Conservation (phyloP, 805 yeast genomes). For the Martiniozyma abietophila region DNA sequence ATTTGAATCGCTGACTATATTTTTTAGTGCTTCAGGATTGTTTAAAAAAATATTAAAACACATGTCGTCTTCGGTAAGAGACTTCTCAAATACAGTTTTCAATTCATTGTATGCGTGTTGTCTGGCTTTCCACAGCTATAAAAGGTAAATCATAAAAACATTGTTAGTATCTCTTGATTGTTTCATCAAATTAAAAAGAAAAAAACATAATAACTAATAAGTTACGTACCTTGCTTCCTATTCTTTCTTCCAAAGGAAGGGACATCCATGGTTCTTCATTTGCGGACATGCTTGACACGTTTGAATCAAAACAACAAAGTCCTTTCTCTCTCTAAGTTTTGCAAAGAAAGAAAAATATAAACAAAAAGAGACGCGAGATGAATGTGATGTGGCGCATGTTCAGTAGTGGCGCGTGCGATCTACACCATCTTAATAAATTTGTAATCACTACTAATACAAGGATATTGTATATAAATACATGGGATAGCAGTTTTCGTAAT, state of each 20-base stretch:
- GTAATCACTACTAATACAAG: too few relatives aligned
- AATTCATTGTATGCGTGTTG: constrained; percentile 68
- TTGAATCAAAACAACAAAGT: constrained; percentile 4
- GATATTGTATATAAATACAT: too few relatives aligned
- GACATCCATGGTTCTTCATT: constrained; percentile 54
- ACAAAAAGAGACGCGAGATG: neutral
- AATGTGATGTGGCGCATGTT: constrained; percentile 1
- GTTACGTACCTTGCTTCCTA: constrained; percentile 56
- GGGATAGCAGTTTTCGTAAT: too few relatives aligned
- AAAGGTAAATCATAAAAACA: constrained; percentile 6
- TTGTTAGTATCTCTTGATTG: neutral
- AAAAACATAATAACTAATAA: too few relatives aligned
- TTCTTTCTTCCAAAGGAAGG: constrained; percentile 57
- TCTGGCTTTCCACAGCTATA: constrained; percentile 73
- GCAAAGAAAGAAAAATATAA: neutral
- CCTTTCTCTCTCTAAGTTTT: neutral
- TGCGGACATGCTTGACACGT: constrained; percentile 10
- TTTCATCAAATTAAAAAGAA: constrained; percentile 1
- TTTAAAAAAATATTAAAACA: constrained; percentile 26
- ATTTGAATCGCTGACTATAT: constrained; percentile 65
- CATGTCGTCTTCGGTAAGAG: neutral
- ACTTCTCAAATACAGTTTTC: constrained; percentile 34
- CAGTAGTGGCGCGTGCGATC: neutral
- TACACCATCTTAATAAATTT: too few relatives aligned
- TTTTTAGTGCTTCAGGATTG: constrained; percentile 47